Evolutionary conservation across 176 grass and related monocot species (phyloP).

Genomic region (Pontederia crassipes): DNA sequence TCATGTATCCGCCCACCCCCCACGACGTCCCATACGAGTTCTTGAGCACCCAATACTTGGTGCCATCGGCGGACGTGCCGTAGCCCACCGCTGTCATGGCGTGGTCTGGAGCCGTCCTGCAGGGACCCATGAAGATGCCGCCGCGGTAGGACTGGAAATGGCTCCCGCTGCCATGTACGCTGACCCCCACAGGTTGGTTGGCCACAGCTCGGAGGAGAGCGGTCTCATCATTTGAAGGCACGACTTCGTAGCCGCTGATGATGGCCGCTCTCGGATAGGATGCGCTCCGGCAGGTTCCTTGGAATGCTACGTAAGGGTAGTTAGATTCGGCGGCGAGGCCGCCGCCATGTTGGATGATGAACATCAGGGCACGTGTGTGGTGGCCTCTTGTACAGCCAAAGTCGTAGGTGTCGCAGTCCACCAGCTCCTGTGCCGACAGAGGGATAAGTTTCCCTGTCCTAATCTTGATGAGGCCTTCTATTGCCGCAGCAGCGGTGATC

Average conservation of each 20-base stretch:
- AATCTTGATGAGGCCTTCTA: too few relatives aligned
- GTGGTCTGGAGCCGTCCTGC: constrained; percentile 36
- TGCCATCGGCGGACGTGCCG: constrained; percentile 11
- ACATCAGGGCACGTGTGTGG: too few relatives aligned
- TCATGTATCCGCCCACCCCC: constrained; percentile 20
- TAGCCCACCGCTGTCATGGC: constrained; percentile 39
- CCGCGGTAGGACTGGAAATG: constrained; percentile 27
- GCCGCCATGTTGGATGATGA: too few relatives aligned
- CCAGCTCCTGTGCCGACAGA: too few relatives aligned
- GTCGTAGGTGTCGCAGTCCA: too few relatives aligned
- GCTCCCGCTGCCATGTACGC: constrained; percentile 32
- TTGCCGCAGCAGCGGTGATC: too few relatives aligned
- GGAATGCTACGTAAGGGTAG: not conserved
- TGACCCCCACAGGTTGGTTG: constrained; percentile 32
- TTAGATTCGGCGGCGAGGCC: too few relatives aligned
- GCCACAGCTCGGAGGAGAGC: constrained; percentile 24
- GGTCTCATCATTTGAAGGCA: constrained; percentile 26
- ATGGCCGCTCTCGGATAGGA: constrained; percentile 8
- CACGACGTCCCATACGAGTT: too few relatives aligned
- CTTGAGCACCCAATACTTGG: not conserved
- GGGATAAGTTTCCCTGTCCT: too few relatives aligned
- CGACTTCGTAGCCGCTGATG: constrained; percentile 40
- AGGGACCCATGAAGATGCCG: constrained; percentile 38
- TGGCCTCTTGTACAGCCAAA: too few relatives aligned
- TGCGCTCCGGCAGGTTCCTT: constrained; percentile 20